These are phyloP conservation scores for Lichtheimia corymbifera DNA, from an alignment of 371 early-diverging fungal species.

Conservation along the genomic window DNA sequence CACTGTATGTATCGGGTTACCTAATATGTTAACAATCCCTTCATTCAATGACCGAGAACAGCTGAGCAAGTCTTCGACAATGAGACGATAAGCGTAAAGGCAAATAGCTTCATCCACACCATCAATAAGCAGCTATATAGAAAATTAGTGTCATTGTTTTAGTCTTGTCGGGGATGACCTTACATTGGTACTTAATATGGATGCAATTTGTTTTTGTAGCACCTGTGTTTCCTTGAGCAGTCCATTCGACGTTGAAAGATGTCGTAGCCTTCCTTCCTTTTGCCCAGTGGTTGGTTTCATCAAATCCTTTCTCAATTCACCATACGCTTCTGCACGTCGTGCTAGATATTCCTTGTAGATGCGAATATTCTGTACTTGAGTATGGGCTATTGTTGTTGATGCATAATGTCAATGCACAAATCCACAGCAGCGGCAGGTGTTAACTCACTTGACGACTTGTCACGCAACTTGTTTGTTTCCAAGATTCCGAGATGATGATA, in stretches of 20 bases:
- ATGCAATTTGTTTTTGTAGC: constrained; percentile 81
- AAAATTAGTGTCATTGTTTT: neutral
- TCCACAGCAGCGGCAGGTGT: no score
- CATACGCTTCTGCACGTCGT: constrained; percentile 76
- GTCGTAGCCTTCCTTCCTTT: constrained; percentile 56
- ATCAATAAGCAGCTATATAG: constrained; percentile 62
- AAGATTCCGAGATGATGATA: constrained; percentile 52
- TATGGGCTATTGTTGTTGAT: constrained; percentile 16
- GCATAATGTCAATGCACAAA: constrained; percentile 19
- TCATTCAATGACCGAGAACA: constrained; percentile 91
- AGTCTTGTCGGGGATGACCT: constrained; percentile 6
- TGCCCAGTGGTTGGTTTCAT: constrained; percentile 39
- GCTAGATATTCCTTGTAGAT: constrained; percentile 83
- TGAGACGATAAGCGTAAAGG: constrained; percentile 79
- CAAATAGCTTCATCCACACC: constrained; percentile 89
- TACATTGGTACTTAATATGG: constrained; percentile 79
- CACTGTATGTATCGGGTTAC: constrained; percentile 33
- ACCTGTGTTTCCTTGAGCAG: constrained; percentile 76
- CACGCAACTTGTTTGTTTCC: constrained; percentile 62
- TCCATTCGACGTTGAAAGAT: constrained; percentile 63
- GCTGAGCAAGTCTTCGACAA: constrained; percentile 83
- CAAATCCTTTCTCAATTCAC: constrained; percentile 77
- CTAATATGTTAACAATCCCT: constrained; percentile 87
- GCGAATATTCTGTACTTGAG: constrained; percentile 77
- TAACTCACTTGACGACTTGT: constrained; percentile 56